Base-by-base conservation (phyloP, 2,329 filamentous ascomycete genomes). In the Remersonia thermophila region DNA sequence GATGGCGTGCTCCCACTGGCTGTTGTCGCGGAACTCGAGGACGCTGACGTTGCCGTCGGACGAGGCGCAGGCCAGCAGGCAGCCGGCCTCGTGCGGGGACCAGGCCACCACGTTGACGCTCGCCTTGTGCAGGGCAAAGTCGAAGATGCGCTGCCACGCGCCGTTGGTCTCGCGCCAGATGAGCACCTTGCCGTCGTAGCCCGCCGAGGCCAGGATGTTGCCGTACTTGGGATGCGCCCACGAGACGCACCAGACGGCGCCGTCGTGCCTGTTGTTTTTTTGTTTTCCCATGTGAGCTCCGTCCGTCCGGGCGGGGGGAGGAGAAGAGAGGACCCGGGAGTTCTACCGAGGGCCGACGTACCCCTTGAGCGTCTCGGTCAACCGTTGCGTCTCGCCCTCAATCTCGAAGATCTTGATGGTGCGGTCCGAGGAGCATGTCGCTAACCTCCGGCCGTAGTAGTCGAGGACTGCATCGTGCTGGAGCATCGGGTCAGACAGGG, bases 321-420 rank as follows among this genome's bases (percentile, higher is more conserved):
- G n/a, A n/a, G n/a, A n/a, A n/a, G n/a, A n/a, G n/a, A n/a, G 25
- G 25, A 12, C 7, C 12, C 12, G 25, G 11, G 33, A 18, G 7
- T 13, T 9, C 9, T 26, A 10, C 7, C 3, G 18, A 25, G 55
- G n/a, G 13, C n/a, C 15, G 29, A 34, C 66, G 54, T 72, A 93
- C 85, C 89, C 89, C 65, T 93, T 94, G 47, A 98, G 67, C 17
- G 91, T 98, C 65, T 96, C 89, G 25, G 84, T 74, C 51, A 96
- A 66, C 46, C 83, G 76, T 62, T 98, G 89, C 49, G 80, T 74
- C 51, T 96, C 87, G 53, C 86, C 85, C 54, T 96, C 89, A 38
- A 98, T 81, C 63, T 98, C 91, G 57, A 95, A 98, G 56, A 98
- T 96, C 68, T 96, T 96, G 68, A 98, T 93, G 32, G 89, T 96